A percentile compares a stretch with the other conserved stretches of the same genome.
phyloP scores from a whole-genome alignment of 2,329 filamentous ascomycete genomes.

The Penicillium polonicum region DNA sequence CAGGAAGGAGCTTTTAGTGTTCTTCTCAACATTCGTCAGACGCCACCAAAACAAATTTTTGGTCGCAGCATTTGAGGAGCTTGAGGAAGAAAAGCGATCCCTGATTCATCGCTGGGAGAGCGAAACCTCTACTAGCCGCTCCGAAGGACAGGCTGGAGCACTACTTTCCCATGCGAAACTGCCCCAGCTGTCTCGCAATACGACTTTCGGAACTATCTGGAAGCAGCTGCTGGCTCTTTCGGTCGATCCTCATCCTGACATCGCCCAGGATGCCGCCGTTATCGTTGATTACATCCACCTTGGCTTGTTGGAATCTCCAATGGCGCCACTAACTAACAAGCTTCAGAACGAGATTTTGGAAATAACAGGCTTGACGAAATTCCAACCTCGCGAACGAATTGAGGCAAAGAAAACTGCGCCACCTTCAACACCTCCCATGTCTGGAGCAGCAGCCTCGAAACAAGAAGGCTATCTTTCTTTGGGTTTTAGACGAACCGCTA shows the following conservation, averaged over 20 bases:
- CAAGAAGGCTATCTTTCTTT: conserved; percentile 62
- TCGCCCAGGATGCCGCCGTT: conserved; percentile 78
- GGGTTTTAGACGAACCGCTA: conserved; percentile 62
- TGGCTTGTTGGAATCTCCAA: conserved; percentile 71
- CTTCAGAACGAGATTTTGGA: conserved; percentile 66
- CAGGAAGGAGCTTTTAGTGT: conserved; percentile 86
- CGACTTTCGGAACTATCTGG: conserved; percentile 91
- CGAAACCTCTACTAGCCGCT: conserved; percentile 21
- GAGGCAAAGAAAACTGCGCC: conserved; percentile 38
- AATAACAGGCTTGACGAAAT: conserved; percentile 39
- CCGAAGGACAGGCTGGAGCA: conserved; percentile 25
- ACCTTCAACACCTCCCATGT: conserved; percentile 49
- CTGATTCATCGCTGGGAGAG: conserved; percentile 54
- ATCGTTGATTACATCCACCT: conserved; percentile 84
- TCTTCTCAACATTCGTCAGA: conserved; percentile 86
- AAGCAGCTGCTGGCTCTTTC: conserved; percentile 87
- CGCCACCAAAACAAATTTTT: conserved; percentile 91
- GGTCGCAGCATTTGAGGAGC: conserved; percentile 86
- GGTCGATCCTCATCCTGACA: conserved; percentile 91
- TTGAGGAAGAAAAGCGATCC: conserved; percentile 77
- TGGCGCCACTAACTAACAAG: conserved; percentile 67
- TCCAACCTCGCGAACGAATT: conserved; percentile 35
- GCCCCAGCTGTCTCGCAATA: conserved; percentile 67
- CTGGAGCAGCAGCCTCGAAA: conserved; percentile 49
- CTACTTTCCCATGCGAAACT: conserved; percentile 29